Evolutionary conservation across 1,284 basidiomycete genomes (phyloP).

Genomic region (Puccinia horiana): DNA sequence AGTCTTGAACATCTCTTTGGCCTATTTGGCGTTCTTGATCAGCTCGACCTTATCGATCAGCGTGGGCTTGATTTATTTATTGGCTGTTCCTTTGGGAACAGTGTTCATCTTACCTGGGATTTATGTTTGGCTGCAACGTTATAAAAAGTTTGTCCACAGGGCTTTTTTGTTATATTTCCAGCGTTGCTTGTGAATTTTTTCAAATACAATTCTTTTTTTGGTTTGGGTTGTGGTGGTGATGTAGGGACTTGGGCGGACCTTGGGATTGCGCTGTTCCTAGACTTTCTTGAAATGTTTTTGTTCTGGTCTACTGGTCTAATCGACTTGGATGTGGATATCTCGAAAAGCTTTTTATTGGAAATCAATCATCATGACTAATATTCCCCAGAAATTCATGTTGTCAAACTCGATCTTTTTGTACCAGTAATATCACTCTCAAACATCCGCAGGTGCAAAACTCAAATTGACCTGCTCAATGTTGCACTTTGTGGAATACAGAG

Average conservation of each 20-base stretch:
- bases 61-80: slow-evolving; percentile 62
- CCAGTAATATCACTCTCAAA: too few relatives aligned
- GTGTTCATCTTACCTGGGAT: slow-evolving; percentile 61
- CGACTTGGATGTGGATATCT: not conserved
- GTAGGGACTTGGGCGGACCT: slow-evolving; percentile 35
- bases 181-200: not conserved
- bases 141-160: slow-evolving; percentile 69
- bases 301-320: not conserved
- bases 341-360: not conserved
- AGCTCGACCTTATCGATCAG: slow-evolving; percentile 65
- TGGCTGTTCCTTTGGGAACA: slow-evolving; percentile 57
- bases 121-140: slow-evolving; percentile 74
- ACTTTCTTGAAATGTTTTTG: slow-evolving; percentile 19
- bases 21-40: slow-evolving; percentile 63
- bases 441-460: too few relatives aligned
- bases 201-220: not conserved
- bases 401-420: too few relatives aligned
- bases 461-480: too few relatives aligned
- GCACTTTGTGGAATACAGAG: too few relatives aligned
- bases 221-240: not conserved
- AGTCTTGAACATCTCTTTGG: slow-evolving; percentile 61
- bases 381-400: too few relatives aligned
- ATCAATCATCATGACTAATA: not conserved
- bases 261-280: slow-evolving; percentile 48
- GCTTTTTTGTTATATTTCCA: not conserved